Evolutionary conservation across 169 alveolate genomes (phyloP), one percentile per base, ranked within the genome.

Genomic region (Theileria sp.): DNA sequence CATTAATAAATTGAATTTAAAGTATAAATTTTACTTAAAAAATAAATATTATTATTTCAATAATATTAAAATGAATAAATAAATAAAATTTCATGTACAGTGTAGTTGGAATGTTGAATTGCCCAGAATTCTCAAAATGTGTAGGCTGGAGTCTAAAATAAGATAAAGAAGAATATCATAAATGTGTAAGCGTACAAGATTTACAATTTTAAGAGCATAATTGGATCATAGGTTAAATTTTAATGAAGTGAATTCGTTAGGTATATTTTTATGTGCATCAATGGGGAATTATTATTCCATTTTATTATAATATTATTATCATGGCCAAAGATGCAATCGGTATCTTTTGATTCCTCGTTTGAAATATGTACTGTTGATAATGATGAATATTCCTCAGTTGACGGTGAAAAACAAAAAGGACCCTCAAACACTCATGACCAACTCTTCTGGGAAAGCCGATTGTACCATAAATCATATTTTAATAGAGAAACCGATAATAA

Each of bases 361-460:
- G 54, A 44, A 44, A 44, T 44, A 44, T 44, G 54, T 44, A 44
- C 54, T 1, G 54, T 44, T 44, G 54, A 44, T 44, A 15, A 44
- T 44, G 54, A 44, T 44, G 54, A 44, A 8, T 44, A 44, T 44
- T 44, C 54, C 54, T 44, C 54, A 8, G 1, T 44, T 13, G 54
- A 13, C 0, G 54, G 17, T 7, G 19, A 44, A 10, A 44, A 44
- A 13, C 54, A 44, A 44, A 15, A 15, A 44, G 17, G 17, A 13
- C 54, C 54, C 54, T 7, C 54, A 13, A 32, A 13, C 69, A 32
- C 17, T 3, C 34, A 32, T 4, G 69, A 8, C 69, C 75, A 66
- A 3, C 26, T 36, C 44, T 66, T 36, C 75, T 66, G 75, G 75
- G 75, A 66, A 44, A 66, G 75, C 64, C 75, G 67, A 10, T 15